Conservation (phyloP, 495 filamentous ascomycete genomes). For the Trichoderma parareesei region DNA sequence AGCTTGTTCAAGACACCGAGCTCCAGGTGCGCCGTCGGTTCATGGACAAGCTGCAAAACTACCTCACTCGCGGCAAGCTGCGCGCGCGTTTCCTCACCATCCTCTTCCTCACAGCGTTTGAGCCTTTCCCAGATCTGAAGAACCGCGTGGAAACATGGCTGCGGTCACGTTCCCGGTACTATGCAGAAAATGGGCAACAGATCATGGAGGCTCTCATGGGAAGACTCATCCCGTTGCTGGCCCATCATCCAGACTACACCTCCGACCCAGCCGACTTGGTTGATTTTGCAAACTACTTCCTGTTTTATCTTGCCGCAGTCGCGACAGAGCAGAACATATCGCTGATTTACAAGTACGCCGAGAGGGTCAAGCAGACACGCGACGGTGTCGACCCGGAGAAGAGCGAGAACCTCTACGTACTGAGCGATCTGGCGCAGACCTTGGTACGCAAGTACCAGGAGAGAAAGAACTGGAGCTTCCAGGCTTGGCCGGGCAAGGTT, state of each 20-base stretch:
- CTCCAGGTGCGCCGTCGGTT: conserved; percentile 68
- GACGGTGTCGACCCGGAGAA: conserved; percentile 58
- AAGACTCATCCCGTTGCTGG: conserved; percentile 76
- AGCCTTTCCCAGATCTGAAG: conserved; percentile 62
- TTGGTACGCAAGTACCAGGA: conserved; percentile 79
- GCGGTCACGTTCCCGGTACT: conserved; percentile 59
- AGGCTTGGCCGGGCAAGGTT: conserved; percentile 74
- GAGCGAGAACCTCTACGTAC: conserved; percentile 67
- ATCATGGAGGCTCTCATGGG: conserved; percentile 80
- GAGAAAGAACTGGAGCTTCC: conserved; percentile 65
- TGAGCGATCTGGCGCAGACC: conserved; percentile 82
- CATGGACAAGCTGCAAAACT: conserved; percentile 77
- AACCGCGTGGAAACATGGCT: conserved; percentile 80
- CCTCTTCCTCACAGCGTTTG: conserved; percentile 82
- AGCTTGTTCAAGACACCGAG: conserved; percentile 70
- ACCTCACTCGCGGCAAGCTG: conserved; percentile 60
- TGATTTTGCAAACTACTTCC: conserved; percentile 75
- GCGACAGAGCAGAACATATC: conserved; percentile 81
- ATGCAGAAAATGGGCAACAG: conserved; percentile 44
- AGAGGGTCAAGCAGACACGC: conserved; percentile 82
- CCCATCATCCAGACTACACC: conserved; percentile 90
- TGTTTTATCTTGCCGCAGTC: conserved; percentile 79
- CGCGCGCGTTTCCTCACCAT: conserved; percentile 75
- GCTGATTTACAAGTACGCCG: conserved; percentile 83
- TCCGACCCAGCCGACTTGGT: conserved; percentile 57